Evolutionary conservation across 2,329 filamentous ascomycete genomes (phyloP), one percentile per base, ranked within the genome.

Genomic region (Diaporthe sp.): DNA sequence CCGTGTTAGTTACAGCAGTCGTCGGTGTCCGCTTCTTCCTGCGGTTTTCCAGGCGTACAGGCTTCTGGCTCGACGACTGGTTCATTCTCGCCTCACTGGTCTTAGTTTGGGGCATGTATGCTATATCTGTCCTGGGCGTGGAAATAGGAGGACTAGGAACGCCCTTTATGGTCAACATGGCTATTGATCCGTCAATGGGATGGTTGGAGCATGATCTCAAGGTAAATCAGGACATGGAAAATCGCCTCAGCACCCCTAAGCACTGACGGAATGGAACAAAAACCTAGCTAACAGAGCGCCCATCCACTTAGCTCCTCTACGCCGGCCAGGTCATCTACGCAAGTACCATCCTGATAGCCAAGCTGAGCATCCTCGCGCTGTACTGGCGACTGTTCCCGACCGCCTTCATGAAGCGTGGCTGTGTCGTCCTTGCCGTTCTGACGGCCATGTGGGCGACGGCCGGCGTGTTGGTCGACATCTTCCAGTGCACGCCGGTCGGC

Each of bases 311-410:
- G 63, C 47, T 68, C 10, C 47, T 68, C 17, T 68, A 39, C 1
- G 63, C 63, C 13, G 32, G 15, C 47, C 63, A 68, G 32, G 53
- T 68, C 5, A 37, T 71, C 27, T 71, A 71, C n/a, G 47, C 51
- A 17, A 65, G 42, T n/a, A 42, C 55, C 2, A 44, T 71, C 13
- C 27, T 51, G 17, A 63, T 42, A 15, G 59, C 51, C 10, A 73
- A 73, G 19, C 44, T 44, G 6, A 73, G 71, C 25, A 51, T 73
- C 4, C 61, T 73, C 22, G 59, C 71, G 2, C 42, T 73, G 10
- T 73, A 73, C 42, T 69, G 44, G 35, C 51, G 71, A 5, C 10
- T 73, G 2, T 73, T 73, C 17, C 71, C 71, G 8, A 73, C 71
- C 2, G 4, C 27, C 2, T 73, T 59, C 71, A 73, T 73, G 61